Evolutionary conservation across 495 filamentous ascomycete genomes (phyloP), one percentile per base, ranked within the genome.

Genomic region (Paragyromitra xinjiangensis): DNA sequence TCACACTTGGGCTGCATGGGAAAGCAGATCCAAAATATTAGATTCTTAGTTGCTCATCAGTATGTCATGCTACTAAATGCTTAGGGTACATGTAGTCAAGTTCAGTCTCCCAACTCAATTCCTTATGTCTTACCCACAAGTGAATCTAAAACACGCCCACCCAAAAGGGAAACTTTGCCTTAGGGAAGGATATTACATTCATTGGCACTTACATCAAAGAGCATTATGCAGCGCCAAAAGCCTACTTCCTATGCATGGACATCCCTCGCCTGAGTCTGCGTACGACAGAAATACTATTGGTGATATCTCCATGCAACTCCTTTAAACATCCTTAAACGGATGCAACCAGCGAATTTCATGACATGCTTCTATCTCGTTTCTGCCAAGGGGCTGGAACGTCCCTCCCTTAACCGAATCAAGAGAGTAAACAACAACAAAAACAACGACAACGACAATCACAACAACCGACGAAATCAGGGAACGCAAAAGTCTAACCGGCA

Each of bases 211-310:
- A 7, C 9, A 65, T 50, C 44, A 65, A 48, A 50, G 44, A 73
- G 44, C 11, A 48, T 50, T 55, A 70, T 70, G 67, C 63, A 22
- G 62, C 24, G 63, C 63, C 19, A 48, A 44, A 44, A 22, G 22
- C 44, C n/a, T 55, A 34, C 42, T 50, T 34, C 19, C 62, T 22
- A 62, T 74, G 71, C 71, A 69, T 61, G 16, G 19, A 37, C 40
- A 68, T 39, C 71, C 71, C 61, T 22, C 6, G 37, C 70, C 40
- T 16, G 61, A 48, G 44, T 59, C 67, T 53, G 51, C 14, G 51
- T 9, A 58, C 45, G 61, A 24, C 34, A 59, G 50, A 59, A 58
- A 37, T 24, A 45, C 37, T n/a, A 73, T 67, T 58, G 61, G 62
- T 6, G 24, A 39, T 50, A 42, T 29, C 39, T 24, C 19, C 45